Conservation (phyloP, 768 basidiomycete species). For the Rhizopogon salebrosus region DNA sequence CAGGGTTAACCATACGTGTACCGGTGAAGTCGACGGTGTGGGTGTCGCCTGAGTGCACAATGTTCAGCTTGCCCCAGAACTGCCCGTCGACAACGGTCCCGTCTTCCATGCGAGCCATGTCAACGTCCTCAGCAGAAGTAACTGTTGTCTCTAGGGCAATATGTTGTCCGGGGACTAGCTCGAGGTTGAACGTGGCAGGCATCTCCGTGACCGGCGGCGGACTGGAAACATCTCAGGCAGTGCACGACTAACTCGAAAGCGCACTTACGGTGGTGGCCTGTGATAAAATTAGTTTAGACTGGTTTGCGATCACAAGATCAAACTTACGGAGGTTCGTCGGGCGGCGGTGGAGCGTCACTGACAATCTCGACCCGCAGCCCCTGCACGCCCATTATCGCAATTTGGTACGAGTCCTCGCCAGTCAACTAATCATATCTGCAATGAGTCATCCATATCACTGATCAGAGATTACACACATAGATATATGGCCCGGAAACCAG, state of each 20-base stretch:
- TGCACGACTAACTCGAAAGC: slow-evolving; percentile 9
- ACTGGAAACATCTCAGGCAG: slow-evolving; percentile 21
- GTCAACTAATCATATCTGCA: slow-evolving; percentile 49
- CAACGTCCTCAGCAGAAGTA: slow-evolving; percentile 73
- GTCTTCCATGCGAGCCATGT: slow-evolving; percentile 91
- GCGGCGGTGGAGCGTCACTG: slow-evolving; percentile 79
- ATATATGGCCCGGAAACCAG: slow-evolving; percentile 80
- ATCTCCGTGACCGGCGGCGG: slow-evolving; percentile 78
- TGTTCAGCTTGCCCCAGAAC: slow-evolving; percentile 86
- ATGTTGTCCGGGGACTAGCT: slow-evolving; percentile 72
- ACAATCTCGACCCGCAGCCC: slow-evolving; percentile 84
- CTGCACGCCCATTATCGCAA: slow-evolving; percentile 78
- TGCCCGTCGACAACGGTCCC: slow-evolving; percentile 79
- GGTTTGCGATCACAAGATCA: neutral
- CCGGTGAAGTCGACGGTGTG: slow-evolving; percentile 83
- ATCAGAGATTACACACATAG: slow-evolving; percentile 49
- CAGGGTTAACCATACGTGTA: slow-evolving; percentile 62
- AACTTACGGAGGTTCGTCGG: slow-evolving; percentile 78
- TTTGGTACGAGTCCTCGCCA: slow-evolving; percentile 84
- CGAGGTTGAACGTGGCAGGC: slow-evolving; percentile 81
- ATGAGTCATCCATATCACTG: slow-evolving; percentile 14
- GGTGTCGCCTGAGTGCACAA: slow-evolving; percentile 70
- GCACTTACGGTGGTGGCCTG: slow-evolving; percentile 48
- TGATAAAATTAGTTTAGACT: slow-evolving; percentile 9
- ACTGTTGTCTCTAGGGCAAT: slow-evolving; percentile 79